These are phyloP conservation scores for Xylaria bambusicola DNA, from an alignment of 495 filamentous ascomycete species.

Conservation along the genomic window DNA sequence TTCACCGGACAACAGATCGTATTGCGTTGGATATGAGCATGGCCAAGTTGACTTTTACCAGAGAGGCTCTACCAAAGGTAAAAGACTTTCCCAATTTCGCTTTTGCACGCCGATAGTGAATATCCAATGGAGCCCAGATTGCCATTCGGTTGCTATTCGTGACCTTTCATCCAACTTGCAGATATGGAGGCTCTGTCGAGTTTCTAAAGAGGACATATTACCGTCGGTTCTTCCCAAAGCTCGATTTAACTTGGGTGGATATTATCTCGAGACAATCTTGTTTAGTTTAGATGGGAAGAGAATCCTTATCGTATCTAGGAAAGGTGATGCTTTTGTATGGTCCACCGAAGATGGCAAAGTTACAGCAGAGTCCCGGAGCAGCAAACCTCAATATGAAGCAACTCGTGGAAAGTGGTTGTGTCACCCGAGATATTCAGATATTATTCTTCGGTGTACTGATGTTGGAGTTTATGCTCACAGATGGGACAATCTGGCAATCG, in stretches of 20 bases:
- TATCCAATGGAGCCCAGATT: constrained; percentile 1
- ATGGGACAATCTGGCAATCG: background rate
- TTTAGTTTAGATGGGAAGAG: background rate
- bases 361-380: background rate
- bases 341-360: background rate
- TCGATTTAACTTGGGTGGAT: background rate
- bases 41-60: background rate
- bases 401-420: constrained; percentile 1
- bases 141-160: background rate
- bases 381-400: background rate
- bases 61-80: background rate
- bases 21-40: constrained; percentile 3
- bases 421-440: background rate
- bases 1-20: background rate
- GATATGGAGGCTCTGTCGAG: background rate
- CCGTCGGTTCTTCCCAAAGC: background rate
- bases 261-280: background rate
- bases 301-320: background rate
- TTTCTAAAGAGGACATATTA: background rate
- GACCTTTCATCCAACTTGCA: background rate
- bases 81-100: background rate
- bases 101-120: background rate
- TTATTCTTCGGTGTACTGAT: background rate
- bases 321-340: background rate
- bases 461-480: background rate